These are phyloP conservation scores for Fusarium incarnatum DNA, from an alignment of 2,329 filamentous ascomycete genomes.

Conservation along the genomic window DNA sequence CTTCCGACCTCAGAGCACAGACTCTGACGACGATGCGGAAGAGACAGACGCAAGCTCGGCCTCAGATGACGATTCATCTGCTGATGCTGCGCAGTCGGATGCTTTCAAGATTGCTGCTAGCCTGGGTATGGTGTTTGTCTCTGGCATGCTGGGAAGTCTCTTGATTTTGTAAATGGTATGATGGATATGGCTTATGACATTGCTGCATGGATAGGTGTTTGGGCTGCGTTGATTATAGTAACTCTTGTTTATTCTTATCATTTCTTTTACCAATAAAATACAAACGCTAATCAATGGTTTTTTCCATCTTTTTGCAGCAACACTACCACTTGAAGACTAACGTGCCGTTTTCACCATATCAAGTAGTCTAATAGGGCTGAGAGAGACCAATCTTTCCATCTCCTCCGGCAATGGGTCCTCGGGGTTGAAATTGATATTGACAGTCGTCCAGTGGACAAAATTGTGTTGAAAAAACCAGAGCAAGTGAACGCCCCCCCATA, in stretches of 20 bases:
- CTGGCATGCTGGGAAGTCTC: slow-evolving; percentile 31
- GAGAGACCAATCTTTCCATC: neutral
- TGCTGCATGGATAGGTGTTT: too few relatives aligned
- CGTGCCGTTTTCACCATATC: too few relatives aligned
- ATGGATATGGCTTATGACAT: neutral
- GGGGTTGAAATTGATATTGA: neutral
- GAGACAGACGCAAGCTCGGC: slow-evolving; percentile 8
- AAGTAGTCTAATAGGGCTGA: neutral
- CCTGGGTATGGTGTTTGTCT: slow-evolving; percentile 14
- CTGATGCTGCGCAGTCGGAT: slow-evolving; percentile 13
- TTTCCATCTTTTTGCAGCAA: neutral
- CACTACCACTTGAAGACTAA: neutral
- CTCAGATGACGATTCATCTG: neutral
- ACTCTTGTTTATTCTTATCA: too few relatives aligned
- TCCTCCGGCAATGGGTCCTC: neutral
- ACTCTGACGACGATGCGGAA: neutral
- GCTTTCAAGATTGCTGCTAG: slow-evolving; percentile 21
- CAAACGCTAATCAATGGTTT: neutral
- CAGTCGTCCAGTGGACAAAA: neutral
- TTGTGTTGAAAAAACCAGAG: neutral
- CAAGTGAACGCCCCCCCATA: accelerated
- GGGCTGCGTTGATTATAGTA: too few relatives aligned
- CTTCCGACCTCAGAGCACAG: slow-evolving; percentile 20
- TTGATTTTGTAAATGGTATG: slow-evolving; percentile 21
- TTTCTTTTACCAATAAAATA: neutral